Evolutionary conservation across 1,139 yeast genomes (phyloP), one percentile per base, ranked within the genome.

Genomic region (Taphrina pruni): DNA sequence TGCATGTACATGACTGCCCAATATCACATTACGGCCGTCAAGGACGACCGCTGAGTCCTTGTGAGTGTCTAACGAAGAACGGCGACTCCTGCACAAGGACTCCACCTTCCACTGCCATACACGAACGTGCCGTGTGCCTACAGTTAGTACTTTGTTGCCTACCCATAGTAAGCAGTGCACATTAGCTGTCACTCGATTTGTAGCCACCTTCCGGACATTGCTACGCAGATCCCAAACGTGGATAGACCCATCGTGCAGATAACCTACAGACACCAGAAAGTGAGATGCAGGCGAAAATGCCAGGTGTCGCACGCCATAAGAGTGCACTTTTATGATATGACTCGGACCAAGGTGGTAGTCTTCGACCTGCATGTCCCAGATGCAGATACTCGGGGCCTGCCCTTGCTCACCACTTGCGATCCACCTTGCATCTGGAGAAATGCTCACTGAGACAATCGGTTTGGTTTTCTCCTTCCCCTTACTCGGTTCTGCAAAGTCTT

Each of bases 321-420:
- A 26, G 52, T 64, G 67, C n/a, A 46, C 55, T 12, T 45, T 43
- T 46, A 64, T 36, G 20, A 64, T 55, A 32, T 64, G 61, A 17
- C 17, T 35, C 14, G 67, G 67, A 11, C 52, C 54, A 17, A 45
- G 20, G 12, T 43, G 35, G 14, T 12, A 32, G 52, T 39, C 50
- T 12, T 36, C 41, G 9, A 14, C 17, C 20, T 17, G 46, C 67
- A 54, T 41, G 46, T 64, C 67, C 67, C 67, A 64, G 2, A 64
- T 17, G 12, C 41, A 46, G 26, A 64, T 64, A 11, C 67, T 48
- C 7, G 67, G 67, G 17, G 55, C 56, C 21, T 55, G 67, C 14
- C 67, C 67, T 17, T 56, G 61, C 38, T 64, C 67, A 2, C 67
- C 67, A 20, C 61, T 46, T n/a, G 60, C 48, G 21, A 55, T 36